These are phyloP conservation scores for Termitomyces titanicus DNA, from an alignment of 768 basidiomycete species.

Conservation along the genomic window DNA sequence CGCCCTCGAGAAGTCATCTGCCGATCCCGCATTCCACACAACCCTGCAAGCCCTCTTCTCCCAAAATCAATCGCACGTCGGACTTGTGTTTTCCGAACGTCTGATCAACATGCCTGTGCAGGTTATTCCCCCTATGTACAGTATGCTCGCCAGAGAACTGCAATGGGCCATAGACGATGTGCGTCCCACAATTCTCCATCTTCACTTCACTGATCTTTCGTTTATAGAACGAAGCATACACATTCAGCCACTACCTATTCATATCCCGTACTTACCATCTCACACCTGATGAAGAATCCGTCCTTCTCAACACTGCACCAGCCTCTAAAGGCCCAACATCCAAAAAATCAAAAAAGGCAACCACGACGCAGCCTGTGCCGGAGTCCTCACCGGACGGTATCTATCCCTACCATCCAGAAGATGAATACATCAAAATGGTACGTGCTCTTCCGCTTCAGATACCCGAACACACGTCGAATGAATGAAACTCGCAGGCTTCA, in stretches of 20 bases:
- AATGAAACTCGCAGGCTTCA: constrained; percentile 1
- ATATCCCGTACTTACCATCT: constrained; percentile 79
- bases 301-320: constrained; percentile 40
- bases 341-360: constrained; percentile 33
- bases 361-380: constrained; percentile 16
- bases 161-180: constrained; percentile 66
- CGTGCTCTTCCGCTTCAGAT: neutral
- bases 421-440: constrained; percentile 69
- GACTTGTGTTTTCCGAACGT: constrained; percentile 82
- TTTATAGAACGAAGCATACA: constrained; percentile 55
- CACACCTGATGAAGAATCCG: constrained; percentile 63
- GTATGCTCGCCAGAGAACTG: constrained; percentile 85
- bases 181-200: constrained; percentile 20
- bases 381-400: constrained; percentile 43
- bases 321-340: constrained; percentile 21
- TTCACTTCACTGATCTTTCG: neutral
- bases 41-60: constrained; percentile 53
- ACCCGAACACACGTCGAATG: neutral
- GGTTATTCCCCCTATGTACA: constrained; percentile 88
- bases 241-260: constrained; percentile 71
- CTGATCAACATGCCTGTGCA: constrained; percentile 96
- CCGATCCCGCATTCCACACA: constrained; percentile 46
- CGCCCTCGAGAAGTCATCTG: constrained; percentile 50
- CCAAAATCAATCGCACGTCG: constrained; percentile 56
- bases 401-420: constrained; percentile 83